Evolutionary conservation across 208 protist species (phyloP), one percentile per base, ranked within the genome.

Genomic region (Acanthamoeba triangularis): DNA sequence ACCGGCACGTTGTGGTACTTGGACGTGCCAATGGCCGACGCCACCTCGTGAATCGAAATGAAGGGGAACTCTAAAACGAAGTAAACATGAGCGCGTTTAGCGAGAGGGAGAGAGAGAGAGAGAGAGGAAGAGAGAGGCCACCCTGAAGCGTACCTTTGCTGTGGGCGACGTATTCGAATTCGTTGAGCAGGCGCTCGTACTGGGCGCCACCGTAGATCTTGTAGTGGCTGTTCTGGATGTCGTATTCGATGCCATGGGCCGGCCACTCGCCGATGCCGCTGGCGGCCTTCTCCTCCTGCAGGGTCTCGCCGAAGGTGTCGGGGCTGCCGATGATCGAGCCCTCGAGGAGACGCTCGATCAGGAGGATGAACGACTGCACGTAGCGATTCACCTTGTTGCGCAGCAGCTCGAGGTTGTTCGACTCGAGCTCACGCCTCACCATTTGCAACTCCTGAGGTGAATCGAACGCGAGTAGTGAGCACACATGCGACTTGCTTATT

Each of bases 111-210:
- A 72, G 8, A 14, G 8, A 35, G 28, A n/a, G n/a, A n/a, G n/a
- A n/a, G n/a, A n/a, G n/a, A n/a, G n/a, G n/a, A n/a, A n/a, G n/a
- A 59, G 25, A 0, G 6, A 25, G 11, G 49, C 14, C 33, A 54
- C 35, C 14, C 10, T 6, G 28, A 84, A 25, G 35, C 6, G 78
- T 7, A 90, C 80, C 80, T 65, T 65, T 90, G 80, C 80, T 90
- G 41, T 97, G 97, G 54, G 96, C 96, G 14, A 97, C 97, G 84
- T 97, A 96, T 76, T 98, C 97, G 69, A 98, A 97, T 61, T 98
- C 97, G 63, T 95, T 97, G 30, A 98, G 72, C 7, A 98, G 94
- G 56, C 97, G 72, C 30, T 97, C 96, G 16, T 97, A 97, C 84
- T 98, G 97, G 35, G 96, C 95, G 65, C 97, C 97, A 35, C 97